These are phyloP conservation scores for Xylariomycetidae sp. DNA, from an alignment of 2,329 filamentous ascomycete species.

Conservation along the genomic window DNA sequence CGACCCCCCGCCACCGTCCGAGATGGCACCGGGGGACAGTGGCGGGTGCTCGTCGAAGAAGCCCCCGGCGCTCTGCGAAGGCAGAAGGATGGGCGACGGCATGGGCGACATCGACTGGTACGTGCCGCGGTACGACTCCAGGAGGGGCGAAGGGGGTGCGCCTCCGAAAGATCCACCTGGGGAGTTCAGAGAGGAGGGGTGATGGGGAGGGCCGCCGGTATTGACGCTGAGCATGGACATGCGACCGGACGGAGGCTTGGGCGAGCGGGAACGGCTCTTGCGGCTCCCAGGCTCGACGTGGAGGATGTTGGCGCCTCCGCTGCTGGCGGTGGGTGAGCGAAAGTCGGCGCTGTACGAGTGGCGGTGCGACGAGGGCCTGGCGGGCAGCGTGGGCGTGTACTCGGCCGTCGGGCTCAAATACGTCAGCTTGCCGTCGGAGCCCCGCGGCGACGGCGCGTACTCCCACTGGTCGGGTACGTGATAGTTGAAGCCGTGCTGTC, in stretches of 20 bases:
- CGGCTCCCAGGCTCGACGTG: slow-evolving; percentile 33
- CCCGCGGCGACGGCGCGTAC: no score
- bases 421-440: slow-evolving; percentile 26
- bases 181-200: slow-evolving; percentile 38
- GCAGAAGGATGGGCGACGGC: slow-evolving; percentile 69
- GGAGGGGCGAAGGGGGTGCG: slow-evolving; percentile 73
- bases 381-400: slow-evolving; percentile 15
- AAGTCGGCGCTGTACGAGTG: slow-evolving; percentile 31
- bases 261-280: slow-evolving; percentile 35
- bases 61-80: slow-evolving; percentile 25
- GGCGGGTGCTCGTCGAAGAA: slow-evolving; percentile 39
- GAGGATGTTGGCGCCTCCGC: slow-evolving; percentile 34
- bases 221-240: slow-evolving; percentile 49
- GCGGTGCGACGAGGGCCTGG: slow-evolving; percentile 22
- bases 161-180: slow-evolving; percentile 18
- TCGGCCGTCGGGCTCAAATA: slow-evolving; percentile 23
- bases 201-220: slow-evolving; percentile 39
- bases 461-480: slow-evolving; percentile 31
- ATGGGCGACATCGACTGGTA: slow-evolving; percentile 94
- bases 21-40: slow-evolving; percentile 43
- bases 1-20: no score
- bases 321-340: slow-evolving; percentile 30
- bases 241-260: slow-evolving; percentile 40
- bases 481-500: slow-evolving; percentile 19
- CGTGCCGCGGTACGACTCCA: slow-evolving; percentile 88